Base-by-base conservation (phyloP, 2,329 filamentous ascomycete genomes). In the Zymoseptoria ardabiliae region DNA sequence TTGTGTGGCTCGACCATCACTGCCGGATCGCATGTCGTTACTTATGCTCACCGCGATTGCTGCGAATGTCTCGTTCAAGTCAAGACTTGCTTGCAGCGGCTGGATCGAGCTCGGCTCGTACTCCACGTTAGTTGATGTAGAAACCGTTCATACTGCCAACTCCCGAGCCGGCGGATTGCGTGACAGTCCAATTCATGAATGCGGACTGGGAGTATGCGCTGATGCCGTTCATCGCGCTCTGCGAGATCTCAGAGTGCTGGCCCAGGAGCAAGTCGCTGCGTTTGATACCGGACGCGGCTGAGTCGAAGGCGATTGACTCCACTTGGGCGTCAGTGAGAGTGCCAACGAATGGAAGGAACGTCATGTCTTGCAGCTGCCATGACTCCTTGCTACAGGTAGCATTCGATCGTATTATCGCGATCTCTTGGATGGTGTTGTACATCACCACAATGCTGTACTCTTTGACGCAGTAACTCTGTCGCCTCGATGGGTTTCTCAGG, bases 391-490 rank as follows among this genome's bases (percentile, higher is more conserved):
- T 28, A 9, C 25, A 9, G 25, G 9, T 28, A 28, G 25, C 25
- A 28, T 9, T 9, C 9, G 25, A 9, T 9, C 4, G 25, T 28
- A 9, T 9, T 4, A 4, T 28, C 9, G 45, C 19, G 2, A 13
- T 25, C 11, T 62, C 50, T 17, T 19, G 30, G 6, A 58, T 23
- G 3, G 8, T 50, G 20, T 52, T 52, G 56, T 61, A 59, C 3
- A 21, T 50, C n/a, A 61, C 56, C 10, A 19, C 28, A 0, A 54
- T 56, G 6, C 48, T 28, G 52, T 64, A 63, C 4, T 35, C n/a
- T n/a, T 63, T 64, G 13, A 64, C 58, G 54, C 62, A 62, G 53
- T 64, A 64, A 63, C 48, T 64, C 62, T 10, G 54, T 25, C 2
- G 60, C 58, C 2, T 53, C n/a, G n/a, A 62, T n/a, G 6, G 51